Base-by-base conservation (phyloP, 345 rosid species). In the Salix koriyanagi region DNA sequence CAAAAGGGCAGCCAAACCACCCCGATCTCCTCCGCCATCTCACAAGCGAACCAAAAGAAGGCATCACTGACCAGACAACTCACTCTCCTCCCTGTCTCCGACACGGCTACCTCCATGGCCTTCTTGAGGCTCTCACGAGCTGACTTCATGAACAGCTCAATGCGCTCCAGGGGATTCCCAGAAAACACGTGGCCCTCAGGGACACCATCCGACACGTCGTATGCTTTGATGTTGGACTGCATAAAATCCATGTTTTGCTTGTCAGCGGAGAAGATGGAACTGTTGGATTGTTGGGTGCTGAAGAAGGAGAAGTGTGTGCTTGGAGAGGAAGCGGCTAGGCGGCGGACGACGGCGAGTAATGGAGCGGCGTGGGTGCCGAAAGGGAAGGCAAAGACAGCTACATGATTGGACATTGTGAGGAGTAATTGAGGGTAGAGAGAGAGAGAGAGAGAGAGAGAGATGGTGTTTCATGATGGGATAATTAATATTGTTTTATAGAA, bases 381-480 rank as follows among this genome's bases (percentile, higher is more conserved):
- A 15, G 91, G 91, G 76, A 88, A 86, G 19, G 88, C 82, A 2
- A 88, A 70, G 56, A 81, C 84, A 0, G 82, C 91, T 1, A 85
- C 81, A 36, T 86, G 89, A 52, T 21, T 11, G n/a, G 19, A 32
- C 56, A 50, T 50, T 16, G 19, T 50, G 1, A 50, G 19, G 56
- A 1, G 56, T 16, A 48, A 4, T 15, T 48, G 54, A 48, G 54
- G 5, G n/a, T n/a, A n/a, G n/a, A n/a, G n/a, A n/a, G n/a, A 5
- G 4, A 32, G 34, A 0, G 4, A 32, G 5, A 48, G 52, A 46
- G 6, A 4, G 52, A 46, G 54, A 48, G 54, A 48, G 54, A 15
- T 16, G 21, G 54, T 14, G 54, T 48, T 15, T 32, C 4, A 32
- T 34, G 36, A 4, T 4, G 36, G 36, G 36, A 34, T 0, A 32